A percentile compares a stretch with the other conserved stretches of the same genome.
These are phyloP conservation scores for Hericium erinaceus DNA, from an alignment of 768 basidiomycete species.

Conservation along the genomic window DNA sequence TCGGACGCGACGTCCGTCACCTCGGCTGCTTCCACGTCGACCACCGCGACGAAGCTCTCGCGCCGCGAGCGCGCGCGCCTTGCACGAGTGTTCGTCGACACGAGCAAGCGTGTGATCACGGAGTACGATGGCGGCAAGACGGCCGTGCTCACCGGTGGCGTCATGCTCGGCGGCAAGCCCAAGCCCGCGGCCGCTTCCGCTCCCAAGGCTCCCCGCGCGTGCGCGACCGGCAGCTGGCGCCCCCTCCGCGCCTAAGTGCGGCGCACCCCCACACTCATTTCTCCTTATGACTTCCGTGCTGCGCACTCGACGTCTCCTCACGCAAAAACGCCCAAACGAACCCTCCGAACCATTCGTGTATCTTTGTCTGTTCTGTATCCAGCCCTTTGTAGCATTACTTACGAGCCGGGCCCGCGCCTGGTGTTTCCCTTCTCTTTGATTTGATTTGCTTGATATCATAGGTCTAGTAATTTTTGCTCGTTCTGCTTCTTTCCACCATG, in stretches of 20 bases:
- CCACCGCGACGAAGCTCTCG: slow-evolving; percentile 37
- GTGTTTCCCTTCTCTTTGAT: no score
- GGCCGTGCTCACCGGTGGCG: slow-evolving; percentile 78
- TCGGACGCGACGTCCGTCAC: slow-evolving; percentile 31
- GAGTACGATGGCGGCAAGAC: slow-evolving; percentile 86
- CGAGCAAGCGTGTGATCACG: slow-evolving; percentile 66
- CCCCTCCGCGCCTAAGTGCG: slow-evolving; percentile 32
- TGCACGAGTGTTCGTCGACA: slow-evolving; percentile 65
- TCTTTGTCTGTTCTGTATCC: no score
- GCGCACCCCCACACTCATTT: not conserved
- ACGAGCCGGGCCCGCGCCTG: no score
- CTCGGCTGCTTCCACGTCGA: slow-evolving; percentile 30
- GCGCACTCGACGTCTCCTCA: not conserved
- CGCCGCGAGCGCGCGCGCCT: slow-evolving; percentile 63
- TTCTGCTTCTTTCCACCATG: no score
- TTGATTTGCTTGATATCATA: no score
- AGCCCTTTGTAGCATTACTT: no score
- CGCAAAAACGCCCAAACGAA: no score
- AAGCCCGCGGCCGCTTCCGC: slow-evolving; percentile 17
- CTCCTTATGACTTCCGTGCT: not conserved
- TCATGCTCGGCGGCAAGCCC: slow-evolving; percentile 49
- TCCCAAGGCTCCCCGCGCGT: not conserved
- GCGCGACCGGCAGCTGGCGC: slow-evolving; percentile 43
- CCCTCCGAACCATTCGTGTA: no score
- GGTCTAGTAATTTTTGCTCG: no score